phyloP scores from a whole-genome alignment of 257 asterid species.

The Solanum chaucha region DNA sequence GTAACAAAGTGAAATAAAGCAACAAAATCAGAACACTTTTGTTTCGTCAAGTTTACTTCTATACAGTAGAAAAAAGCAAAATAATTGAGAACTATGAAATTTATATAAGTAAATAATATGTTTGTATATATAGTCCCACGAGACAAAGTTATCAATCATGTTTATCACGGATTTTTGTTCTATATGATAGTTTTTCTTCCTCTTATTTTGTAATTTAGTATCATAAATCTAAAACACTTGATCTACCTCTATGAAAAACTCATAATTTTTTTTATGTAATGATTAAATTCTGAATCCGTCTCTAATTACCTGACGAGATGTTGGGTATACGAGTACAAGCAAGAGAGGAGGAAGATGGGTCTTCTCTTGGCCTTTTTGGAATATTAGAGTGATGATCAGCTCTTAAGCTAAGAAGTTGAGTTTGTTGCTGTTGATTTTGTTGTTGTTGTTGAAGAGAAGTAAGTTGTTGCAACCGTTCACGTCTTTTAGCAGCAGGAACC shows the following conservation, averaged over 20 bases:
- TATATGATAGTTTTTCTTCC: neutral
- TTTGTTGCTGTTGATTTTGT: conserved; percentile 1
- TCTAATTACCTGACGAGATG: conserved; percentile 34
- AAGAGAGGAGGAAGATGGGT: conserved; percentile 21
- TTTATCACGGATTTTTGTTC: neutral
- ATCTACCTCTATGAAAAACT: neutral
- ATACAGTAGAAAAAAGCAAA: neutral
- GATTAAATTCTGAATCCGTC: neutral
- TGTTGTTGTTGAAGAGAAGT: conserved; percentile 13
- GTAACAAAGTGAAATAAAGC: neutral
- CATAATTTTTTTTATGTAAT: neutral
- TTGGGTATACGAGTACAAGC: conserved; percentile 38
- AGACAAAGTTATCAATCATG: neutral
- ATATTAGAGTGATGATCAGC: conserved; percentile 10
- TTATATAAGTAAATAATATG: neutral
- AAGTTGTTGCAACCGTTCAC: conserved; percentile 51
- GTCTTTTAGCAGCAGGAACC: conserved; percentile 69
- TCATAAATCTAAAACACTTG: neutral
- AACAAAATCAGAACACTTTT: neutral
- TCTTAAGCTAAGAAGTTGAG: conserved; percentile 17
- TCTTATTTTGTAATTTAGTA: neutral
- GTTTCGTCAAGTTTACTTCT: neutral
- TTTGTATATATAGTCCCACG: neutral
- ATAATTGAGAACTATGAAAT: neutral
- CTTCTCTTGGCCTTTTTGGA: conserved; percentile 41